A percentile compares a stretch with the other conserved stretches of the same genome.
These are phyloP conservation scores for Aureobasidium lini DNA, from an alignment of 2,329 filamentous ascomycete genomes.

Conservation along the genomic window DNA sequence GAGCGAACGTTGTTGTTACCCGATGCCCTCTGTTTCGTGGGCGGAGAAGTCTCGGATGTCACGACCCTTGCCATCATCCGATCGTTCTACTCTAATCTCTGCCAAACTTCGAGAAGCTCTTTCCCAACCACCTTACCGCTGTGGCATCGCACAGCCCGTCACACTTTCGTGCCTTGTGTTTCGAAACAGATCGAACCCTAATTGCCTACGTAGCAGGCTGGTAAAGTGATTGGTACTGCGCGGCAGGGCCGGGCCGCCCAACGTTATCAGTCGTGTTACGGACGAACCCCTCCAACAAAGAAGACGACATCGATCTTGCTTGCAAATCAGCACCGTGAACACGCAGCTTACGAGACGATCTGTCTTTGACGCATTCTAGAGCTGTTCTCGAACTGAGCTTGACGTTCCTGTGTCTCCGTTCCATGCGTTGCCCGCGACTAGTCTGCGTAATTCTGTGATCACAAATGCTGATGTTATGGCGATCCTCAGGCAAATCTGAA, in stretches of 20 bases:
- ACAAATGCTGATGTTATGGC: not conserved
- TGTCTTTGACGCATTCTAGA: not conserved
- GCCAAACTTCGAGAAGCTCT: not conserved
- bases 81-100: not conserved
- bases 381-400: not conserved
- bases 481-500: constrained; percentile 4
- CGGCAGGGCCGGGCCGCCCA: not conserved
- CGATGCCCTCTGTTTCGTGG: not conserved
- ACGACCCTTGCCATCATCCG: not conserved
- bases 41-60: constrained; percentile 1
- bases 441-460: not conserved
- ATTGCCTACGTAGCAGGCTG: not conserved
- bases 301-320: not conserved
- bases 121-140: not conserved
- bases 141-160: not conserved
- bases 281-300: not conserved
- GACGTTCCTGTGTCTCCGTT: not conserved
- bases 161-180: not conserved
- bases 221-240: not conserved
- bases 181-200: not conserved
- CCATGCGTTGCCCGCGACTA: not conserved
- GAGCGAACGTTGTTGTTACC: not conserved
- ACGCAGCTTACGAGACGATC: not conserved
- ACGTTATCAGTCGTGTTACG: not conserved
- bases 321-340: not conserved